These are phyloP conservation scores for Hamamelis virginiana DNA, from an alignment of 164 flowering plant genomes.

Conservation along the genomic window DNA sequence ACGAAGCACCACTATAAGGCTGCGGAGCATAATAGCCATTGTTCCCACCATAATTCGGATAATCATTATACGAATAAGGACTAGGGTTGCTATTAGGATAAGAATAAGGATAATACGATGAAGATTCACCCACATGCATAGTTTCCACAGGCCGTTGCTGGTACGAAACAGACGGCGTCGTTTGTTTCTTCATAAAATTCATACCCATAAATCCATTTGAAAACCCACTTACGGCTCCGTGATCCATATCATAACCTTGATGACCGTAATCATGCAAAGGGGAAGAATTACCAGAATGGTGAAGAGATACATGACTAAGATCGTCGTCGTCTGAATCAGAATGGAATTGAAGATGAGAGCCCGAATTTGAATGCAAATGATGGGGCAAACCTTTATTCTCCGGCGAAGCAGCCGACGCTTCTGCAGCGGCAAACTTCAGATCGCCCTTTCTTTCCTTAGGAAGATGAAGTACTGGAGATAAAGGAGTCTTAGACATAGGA, in stretches of 20 bases:
- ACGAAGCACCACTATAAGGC: constrained; percentile 14
- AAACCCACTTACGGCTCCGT: constrained; percentile 12
- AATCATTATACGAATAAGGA: constrained; percentile 25
- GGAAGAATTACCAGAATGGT: constrained; percentile 34
- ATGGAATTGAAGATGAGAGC: constrained; percentile 42
- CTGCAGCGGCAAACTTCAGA: background rate
- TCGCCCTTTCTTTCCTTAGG: constrained; percentile 15
- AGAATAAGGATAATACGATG: constrained; percentile 25
- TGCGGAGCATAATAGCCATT: constrained; percentile 18
- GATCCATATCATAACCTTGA: constrained; percentile 10
- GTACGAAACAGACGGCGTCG: constrained; percentile 56
- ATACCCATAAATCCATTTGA: constrained; percentile 36
- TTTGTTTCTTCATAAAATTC: constrained; percentile 67
- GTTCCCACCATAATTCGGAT: constrained; percentile 26
- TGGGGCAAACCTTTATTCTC: background rate
- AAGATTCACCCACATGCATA: constrained; percentile 39
- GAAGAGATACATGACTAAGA: constrained; percentile 22
- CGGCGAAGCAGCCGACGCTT: background rate
- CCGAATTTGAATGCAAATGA: constrained; percentile 35
- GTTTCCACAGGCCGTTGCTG: constrained; percentile 64
- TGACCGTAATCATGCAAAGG: constrained; percentile 25
- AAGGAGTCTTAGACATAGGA: background rate
- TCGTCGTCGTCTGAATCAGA: constrained; percentile 45
- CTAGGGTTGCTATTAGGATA: constrained; percentile 16
- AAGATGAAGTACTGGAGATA: background rate